Percentiles rank a stretch among this genome's conserved stretches.
Evolutionary conservation across 495 filamentous ascomycete species (phyloP).

Genomic region (Gamarada debralockiae): DNA sequence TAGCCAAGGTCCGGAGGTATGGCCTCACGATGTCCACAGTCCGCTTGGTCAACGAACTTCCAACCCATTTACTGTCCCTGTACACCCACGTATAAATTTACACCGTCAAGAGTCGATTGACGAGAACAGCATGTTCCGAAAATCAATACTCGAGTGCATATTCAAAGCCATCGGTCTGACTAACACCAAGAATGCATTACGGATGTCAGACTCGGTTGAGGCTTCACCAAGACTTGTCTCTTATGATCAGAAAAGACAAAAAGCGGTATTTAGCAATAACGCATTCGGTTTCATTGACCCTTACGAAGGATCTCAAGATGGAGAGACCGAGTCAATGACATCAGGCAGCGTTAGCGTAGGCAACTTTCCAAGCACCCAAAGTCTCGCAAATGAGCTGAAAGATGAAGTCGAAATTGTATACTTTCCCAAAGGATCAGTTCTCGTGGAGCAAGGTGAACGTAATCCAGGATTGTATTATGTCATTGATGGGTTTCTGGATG

Average conservation of each 20-base stretch:
- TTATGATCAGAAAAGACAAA: conserved; percentile 80
- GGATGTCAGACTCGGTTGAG: conserved; percentile 69
- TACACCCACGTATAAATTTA: conserved; percentile 42
- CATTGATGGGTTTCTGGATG: conserved; percentile 94
- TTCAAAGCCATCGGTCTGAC: conserved; percentile 90
- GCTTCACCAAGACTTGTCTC: conserved; percentile 81
- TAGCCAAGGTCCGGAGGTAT: conserved; percentile 21
- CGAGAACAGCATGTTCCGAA: conserved; percentile 83
- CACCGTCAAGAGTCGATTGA: conserved; percentile 73
- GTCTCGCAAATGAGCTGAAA: conserved; percentile 67
- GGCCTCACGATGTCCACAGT: conserved; percentile 32
- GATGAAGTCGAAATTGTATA: conserved; percentile 97
- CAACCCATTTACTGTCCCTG: conserved; percentile 53
- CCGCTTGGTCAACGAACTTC: conserved; percentile 59
- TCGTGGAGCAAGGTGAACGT: conserved; percentile 96
- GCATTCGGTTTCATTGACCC: conserved; percentile 95
- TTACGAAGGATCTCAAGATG: conserved; percentile 76
- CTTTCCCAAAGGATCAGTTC: conserved; percentile 88
- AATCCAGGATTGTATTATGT: conserved; percentile 97
- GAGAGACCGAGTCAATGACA: conserved; percentile 81
- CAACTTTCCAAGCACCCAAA: conserved; percentile 38
- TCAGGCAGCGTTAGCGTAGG: conserved; percentile 48
- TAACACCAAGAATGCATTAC: conserved; percentile 58
- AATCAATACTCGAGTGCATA: conserved; percentile 90
- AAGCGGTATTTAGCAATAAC: conserved; percentile 71